These are phyloP conservation scores for Linum usitatissimum DNA, from an alignment of 345 rosid genomes.

Conservation along the genomic window DNA sequence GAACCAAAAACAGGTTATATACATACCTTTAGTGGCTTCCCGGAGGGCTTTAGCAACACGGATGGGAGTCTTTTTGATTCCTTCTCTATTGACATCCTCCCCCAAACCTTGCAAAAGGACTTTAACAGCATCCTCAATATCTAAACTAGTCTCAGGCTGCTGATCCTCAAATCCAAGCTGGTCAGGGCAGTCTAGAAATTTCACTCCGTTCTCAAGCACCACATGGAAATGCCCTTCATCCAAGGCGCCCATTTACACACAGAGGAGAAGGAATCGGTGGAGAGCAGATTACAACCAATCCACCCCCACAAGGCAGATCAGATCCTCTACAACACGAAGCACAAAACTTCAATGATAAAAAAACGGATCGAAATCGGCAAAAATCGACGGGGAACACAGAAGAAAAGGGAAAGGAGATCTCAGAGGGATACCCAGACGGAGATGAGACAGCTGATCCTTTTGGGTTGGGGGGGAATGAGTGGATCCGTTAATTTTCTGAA, in stretches of 20 bases:
- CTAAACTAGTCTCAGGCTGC: slow-evolving; percentile 36
- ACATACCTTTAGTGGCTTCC: slow-evolving; percentile 67
- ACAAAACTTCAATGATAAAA: not conserved
- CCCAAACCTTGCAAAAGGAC: slow-evolving; percentile 68
- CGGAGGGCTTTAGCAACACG: slow-evolving; percentile 93
- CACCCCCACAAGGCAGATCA: not conserved
- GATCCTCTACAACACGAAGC: not conserved
- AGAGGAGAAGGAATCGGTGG: not conserved
- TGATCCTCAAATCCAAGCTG: slow-evolving; percentile 40
- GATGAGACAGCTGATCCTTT: not conserved
- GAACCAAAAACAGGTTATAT: not conserved
- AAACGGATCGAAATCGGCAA: not conserved
- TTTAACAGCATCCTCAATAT: slow-evolving; percentile 76
- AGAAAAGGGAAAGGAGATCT: not conserved
- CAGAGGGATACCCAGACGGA: not conserved
- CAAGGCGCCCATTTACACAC: slow-evolving; percentile 16
- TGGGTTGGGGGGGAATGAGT: not conserved
- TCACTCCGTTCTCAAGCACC: slow-evolving; percentile 50
- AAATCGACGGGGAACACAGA: not conserved
- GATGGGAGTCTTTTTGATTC: slow-evolving; percentile 76
- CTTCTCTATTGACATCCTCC: slow-evolving; percentile 77
- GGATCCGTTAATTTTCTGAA: not conserved
- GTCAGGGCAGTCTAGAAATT: slow-evolving; percentile 25
- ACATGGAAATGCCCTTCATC: slow-evolving; percentile 51
- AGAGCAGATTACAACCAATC: not conserved